Percentiles rank a stretch among this genome's conserved stretches.
Evolutionary conservation across 1,284 basidiomycete genomes (phyloP).

Genomic region (Pascua sp.): DNA sequence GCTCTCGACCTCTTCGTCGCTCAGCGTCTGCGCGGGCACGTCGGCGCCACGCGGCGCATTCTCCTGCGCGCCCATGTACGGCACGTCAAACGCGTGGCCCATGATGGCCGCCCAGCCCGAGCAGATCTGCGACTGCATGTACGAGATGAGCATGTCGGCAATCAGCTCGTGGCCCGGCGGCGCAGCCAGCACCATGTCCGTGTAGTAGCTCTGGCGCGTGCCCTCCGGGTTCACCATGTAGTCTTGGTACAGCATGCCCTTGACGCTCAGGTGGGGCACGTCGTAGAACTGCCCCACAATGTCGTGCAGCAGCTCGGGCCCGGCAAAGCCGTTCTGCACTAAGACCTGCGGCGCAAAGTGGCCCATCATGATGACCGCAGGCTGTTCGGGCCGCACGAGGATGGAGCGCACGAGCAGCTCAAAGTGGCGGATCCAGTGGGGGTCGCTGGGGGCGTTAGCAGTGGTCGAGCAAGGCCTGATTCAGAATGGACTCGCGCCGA

Average conservation of each 20-base stretch:
- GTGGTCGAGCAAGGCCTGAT: not conserved
- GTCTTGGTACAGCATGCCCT: slow-evolving; percentile 72
- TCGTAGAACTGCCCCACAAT: slow-evolving; percentile 92
- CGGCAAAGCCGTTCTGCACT: slow-evolving; percentile 70
- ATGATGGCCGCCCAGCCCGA: slow-evolving; percentile 72
- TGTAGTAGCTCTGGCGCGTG: slow-evolving; percentile 65
- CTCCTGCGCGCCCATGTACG: slow-evolving; percentile 48
- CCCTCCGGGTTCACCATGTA: slow-evolving; percentile 72
- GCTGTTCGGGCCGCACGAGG: slow-evolving; percentile 78
- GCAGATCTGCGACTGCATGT: slow-evolving; percentile 83
- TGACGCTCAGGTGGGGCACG: slow-evolving; percentile 75
- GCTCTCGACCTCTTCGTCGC: slow-evolving; percentile 11
- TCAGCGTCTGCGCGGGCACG: slow-evolving; percentile 21
- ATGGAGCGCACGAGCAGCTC: slow-evolving; percentile 86
- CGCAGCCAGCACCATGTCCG: slow-evolving; percentile 76
- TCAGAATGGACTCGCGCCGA: no score
- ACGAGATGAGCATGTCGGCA: slow-evolving; percentile 77
- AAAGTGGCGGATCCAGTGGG: slow-evolving; percentile 72
- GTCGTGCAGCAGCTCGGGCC: slow-evolving; percentile 81
- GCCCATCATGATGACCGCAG: slow-evolving; percentile 83
- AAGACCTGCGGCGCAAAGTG: slow-evolving; percentile 85
- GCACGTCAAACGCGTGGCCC: slow-evolving; percentile 62
- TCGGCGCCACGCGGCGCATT: not conserved
- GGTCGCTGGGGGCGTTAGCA: slow-evolving; percentile 55
- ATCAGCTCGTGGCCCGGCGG: slow-evolving; percentile 74